Evolutionary conservation across 495 filamentous ascomycete genomes (phyloP).

Genomic region (Rusavskia elegans): DNA sequence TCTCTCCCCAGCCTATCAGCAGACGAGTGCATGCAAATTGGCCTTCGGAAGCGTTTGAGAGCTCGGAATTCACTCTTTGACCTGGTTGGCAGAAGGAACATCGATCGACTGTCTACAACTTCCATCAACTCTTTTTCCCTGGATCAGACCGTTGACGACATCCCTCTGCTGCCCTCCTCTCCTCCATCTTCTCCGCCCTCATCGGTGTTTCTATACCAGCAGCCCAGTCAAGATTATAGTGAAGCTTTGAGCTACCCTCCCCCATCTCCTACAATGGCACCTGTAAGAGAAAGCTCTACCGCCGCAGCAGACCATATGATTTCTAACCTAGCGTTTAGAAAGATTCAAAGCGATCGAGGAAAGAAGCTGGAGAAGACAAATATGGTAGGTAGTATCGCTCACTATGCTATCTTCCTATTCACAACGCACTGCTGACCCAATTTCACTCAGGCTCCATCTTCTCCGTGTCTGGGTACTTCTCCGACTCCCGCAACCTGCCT

Average conservation of each 20-base stretch:
- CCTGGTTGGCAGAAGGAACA: conserved; percentile 35
- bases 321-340: conserved; percentile 10
- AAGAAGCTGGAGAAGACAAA: conserved; percentile 32
- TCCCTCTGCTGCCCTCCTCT: conserved; percentile 34
- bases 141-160: conserved; percentile 23
- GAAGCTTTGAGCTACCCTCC: neutral
- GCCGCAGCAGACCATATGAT: neutral
- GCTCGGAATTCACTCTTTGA: conserved; percentile 59
- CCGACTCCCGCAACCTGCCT: conserved; percentile 3
- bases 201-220: conserved; percentile 21
- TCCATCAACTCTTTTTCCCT: conserved; percentile 21
- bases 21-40: conserved; percentile 31
- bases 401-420: conserved; percentile 5
- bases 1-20: conserved; percentile 1
- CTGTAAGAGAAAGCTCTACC: conserved; percentile 25
- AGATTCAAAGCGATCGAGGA: conserved; percentile 22
- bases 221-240: neutral
- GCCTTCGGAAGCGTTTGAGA: conserved; percentile 46
- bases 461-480: conserved; percentile 61
- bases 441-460: conserved; percentile 46
- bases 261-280: conserved; percentile 39
- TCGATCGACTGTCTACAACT: conserved; percentile 20
- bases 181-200: conserved; percentile 16
- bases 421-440: neutral
- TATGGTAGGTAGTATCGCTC: conserved; percentile 28